These are phyloP conservation scores for Psilocybe tampanensis DNA, from an alignment of 768 basidiomycete species.

Conservation along the genomic window DNA sequence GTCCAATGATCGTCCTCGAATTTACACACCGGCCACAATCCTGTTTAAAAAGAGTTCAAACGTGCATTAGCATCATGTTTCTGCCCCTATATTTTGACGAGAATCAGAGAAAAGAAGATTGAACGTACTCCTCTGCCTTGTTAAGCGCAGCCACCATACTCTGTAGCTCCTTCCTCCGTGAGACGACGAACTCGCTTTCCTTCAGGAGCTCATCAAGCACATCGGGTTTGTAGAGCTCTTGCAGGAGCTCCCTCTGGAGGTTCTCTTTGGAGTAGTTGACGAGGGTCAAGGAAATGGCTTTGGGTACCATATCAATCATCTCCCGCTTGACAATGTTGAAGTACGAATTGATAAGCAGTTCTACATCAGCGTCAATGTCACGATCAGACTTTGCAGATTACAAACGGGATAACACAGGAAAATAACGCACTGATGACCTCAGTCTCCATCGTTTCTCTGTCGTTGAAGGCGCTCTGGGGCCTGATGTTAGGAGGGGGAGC, in stretches of 20 bases:
- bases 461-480: slow-evolving; percentile 88
- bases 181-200: slow-evolving; percentile 89
- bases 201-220: slow-evolving; percentile 94
- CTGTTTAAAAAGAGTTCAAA: slow-evolving; percentile 17
- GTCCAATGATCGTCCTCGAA: neutral
- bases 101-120: slow-evolving; percentile 2
- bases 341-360: slow-evolving; percentile 94
- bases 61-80: neutral
- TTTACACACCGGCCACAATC: slow-evolving; percentile 36
- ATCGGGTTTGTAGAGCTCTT: slow-evolving; percentile 97
- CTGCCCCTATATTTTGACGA: slow-evolving; percentile 4
- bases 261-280: slow-evolving; percentile 94
- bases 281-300: slow-evolving; percentile 89
- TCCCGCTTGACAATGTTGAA: slow-evolving; percentile 99
- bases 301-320: slow-evolving; percentile 99
- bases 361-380: slow-evolving; percentile 37
- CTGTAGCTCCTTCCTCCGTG: slow-evolving; percentile 90
- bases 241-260: slow-evolving; percentile 89
- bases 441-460: slow-evolving; percentile 97
- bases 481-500: slow-evolving; percentile 87
- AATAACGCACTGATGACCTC: slow-evolving; percentile 92
- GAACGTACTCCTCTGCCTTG: slow-evolving; percentile 91
- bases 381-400: neutral
- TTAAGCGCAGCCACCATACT: slow-evolving; percentile 93
- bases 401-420: neutral